Evolutionary conservation across 2,329 filamentous ascomycete genomes (phyloP).

Genomic region (Ceratocystiopsis sp.): DNA sequence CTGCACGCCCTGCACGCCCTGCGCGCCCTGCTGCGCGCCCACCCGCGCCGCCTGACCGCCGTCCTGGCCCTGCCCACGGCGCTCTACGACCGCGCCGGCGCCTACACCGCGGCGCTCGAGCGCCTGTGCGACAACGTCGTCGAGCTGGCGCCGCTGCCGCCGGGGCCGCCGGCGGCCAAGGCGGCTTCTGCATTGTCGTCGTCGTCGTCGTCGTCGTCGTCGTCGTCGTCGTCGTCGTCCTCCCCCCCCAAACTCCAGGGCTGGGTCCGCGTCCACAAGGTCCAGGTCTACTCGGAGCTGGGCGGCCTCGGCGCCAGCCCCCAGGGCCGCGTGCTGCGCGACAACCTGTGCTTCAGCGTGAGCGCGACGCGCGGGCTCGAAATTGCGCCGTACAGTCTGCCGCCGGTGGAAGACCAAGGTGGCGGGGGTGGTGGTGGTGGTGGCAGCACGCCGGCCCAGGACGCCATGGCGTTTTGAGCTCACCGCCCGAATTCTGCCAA

Average conservation of each 20-base stretch:
- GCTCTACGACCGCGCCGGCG: slow-evolving; percentile 58
- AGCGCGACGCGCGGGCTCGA: slow-evolving; percentile 65
- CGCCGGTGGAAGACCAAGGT: slow-evolving; percentile 73
- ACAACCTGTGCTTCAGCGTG: slow-evolving; percentile 81
- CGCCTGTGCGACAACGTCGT: slow-evolving; percentile 56
- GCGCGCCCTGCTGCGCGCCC: slow-evolving; percentile 53
- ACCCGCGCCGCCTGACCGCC: slow-evolving; percentile 47
- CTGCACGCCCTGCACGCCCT: slow-evolving; percentile 70
- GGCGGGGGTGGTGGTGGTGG: too few species aligned
- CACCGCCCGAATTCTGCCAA: slow-evolving; percentile 8
- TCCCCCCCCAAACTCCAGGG: slow-evolving; percentile 66
- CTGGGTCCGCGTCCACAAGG: slow-evolving; percentile 62
- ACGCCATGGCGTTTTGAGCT: slow-evolving; percentile 56
- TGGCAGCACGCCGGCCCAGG: too few species aligned
- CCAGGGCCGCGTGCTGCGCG: slow-evolving; percentile 49
- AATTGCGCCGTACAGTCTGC: slow-evolving; percentile 77
- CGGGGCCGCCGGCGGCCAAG: slow-evolving; percentile 15
- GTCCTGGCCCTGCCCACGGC: slow-evolving; percentile 65
- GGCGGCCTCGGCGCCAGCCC: slow-evolving; percentile 64
- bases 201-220: slow-evolving; percentile 34
- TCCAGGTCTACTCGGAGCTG: slow-evolving; percentile 76
- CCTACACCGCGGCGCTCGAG: slow-evolving; percentile 74
- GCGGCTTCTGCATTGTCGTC: too few species aligned
- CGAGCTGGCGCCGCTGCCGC: slow-evolving; percentile 60
- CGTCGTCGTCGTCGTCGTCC: background rate